phyloP scores from a whole-genome alignment of 2,329 filamentous ascomycete genomes.

The Fusarium sp. region DNA sequence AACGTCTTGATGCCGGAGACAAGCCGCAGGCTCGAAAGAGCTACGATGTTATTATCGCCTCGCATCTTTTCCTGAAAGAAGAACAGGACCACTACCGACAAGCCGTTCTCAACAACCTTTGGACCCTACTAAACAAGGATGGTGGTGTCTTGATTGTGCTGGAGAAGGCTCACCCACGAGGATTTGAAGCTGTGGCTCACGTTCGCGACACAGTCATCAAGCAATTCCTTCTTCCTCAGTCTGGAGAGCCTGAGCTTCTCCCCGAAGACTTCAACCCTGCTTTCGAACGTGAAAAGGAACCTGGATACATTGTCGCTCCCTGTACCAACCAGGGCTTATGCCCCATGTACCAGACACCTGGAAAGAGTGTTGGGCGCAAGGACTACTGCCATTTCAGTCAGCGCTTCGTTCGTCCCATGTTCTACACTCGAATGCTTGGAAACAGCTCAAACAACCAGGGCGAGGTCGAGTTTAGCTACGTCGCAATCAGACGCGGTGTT shows the following conservation, averaged over 20 bases:
- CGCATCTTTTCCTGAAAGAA: slow-evolving; percentile 82
- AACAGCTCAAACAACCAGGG: slow-evolving; percentile 82
- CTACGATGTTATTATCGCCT: slow-evolving; percentile 90
- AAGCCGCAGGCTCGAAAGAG: slow-evolving; percentile 73
- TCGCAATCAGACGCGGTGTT: slow-evolving; percentile 84
- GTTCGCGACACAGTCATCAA: slow-evolving; percentile 83
- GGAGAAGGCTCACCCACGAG: slow-evolving; percentile 90
- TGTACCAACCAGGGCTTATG: slow-evolving; percentile 92
- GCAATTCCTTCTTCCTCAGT: slow-evolving; percentile 71
- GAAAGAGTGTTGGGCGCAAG: slow-evolving; percentile 78
- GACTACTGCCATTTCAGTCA: slow-evolving; percentile 94
- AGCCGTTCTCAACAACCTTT: slow-evolving; percentile 85
- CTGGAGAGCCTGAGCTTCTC: slow-evolving; percentile 50
- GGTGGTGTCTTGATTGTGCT: slow-evolving; percentile 88
- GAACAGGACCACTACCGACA: slow-evolving; percentile 82
- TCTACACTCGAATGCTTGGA: slow-evolving; percentile 80
- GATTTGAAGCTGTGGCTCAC: slow-evolving; percentile 91
- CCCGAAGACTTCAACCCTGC: slow-evolving; percentile 56
- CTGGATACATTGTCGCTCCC: slow-evolving; percentile 74
- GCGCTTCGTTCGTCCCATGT: slow-evolving; percentile 84
- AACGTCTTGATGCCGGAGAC: slow-evolving; percentile 68
- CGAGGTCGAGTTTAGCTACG: slow-evolving; percentile 89
- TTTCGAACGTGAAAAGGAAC: slow-evolving; percentile 60
- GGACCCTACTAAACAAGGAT: slow-evolving; percentile 84
- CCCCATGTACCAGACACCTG: slow-evolving; percentile 84